Conservation (phyloP, 1,284 basidiomycete species). For the Termitomyces sp. region DNA sequence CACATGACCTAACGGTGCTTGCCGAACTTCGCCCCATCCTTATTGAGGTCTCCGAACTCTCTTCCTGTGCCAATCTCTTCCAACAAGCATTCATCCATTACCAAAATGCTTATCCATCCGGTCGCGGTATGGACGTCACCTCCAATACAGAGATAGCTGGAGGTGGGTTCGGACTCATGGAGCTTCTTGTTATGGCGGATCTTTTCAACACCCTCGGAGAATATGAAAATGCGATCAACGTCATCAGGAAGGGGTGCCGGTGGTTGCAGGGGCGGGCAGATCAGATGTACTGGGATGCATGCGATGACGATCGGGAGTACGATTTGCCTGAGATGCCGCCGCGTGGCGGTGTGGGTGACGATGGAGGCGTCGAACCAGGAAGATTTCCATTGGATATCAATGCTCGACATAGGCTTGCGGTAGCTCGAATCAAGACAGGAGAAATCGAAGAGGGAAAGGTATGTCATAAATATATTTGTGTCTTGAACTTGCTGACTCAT, state of each 20-base stretch:
- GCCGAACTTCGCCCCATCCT: conserved; percentile 78
- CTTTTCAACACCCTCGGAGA: conserved; percentile 71
- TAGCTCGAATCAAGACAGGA: conserved; percentile 79
- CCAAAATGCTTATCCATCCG: conserved; percentile 31
- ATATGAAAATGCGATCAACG: conserved; percentile 64
- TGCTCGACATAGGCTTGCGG: conserved; percentile 80
- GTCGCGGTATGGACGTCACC: conserved; percentile 29
- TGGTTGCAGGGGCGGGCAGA: conserved; percentile 85
- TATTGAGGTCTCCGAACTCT: conserved; percentile 63
- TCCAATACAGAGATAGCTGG: conserved; percentile 37
- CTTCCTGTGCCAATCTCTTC: conserved; percentile 59
- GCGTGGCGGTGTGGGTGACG: conserved; percentile 25
- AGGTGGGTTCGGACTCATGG: conserved; percentile 54
- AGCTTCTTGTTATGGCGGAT: conserved; percentile 78
- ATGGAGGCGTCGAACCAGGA: conserved; percentile 40
- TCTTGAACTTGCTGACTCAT: conserved; percentile 1
- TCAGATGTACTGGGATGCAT: conserved; percentile 77
- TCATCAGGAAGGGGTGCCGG: conserved; percentile 73
- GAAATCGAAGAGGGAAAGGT: conserved; percentile 83
- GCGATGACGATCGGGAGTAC: conserved; percentile 86
- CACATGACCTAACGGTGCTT: conserved; percentile 79
- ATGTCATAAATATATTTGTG: conserved; percentile 17
- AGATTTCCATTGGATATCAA: conserved; percentile 73
- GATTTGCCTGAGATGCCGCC: conserved; percentile 42
- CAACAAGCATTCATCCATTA: conserved; percentile 55